Conservation (phyloP, 441 rosid genomes). For the Arabidopsis hybrid region DNA sequence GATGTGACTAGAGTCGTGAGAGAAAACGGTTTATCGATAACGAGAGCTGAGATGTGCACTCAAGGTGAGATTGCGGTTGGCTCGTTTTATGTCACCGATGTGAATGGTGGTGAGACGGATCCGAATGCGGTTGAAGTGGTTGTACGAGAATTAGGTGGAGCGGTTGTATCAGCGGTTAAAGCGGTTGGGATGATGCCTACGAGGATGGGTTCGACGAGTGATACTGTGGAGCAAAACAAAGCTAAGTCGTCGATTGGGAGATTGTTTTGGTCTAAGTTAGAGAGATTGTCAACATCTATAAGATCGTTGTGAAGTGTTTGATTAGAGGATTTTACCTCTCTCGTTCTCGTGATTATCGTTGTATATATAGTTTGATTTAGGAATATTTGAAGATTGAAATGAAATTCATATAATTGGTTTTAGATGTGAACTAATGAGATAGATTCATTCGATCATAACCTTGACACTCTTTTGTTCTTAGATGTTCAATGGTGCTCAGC, state of each 20-base stretch:
- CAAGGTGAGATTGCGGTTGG: conserved; percentile 66
- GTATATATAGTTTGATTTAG: conserved; percentile 22
- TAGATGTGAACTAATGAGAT: neutral
- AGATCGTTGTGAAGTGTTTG: conserved; percentile 46
- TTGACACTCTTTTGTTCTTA: neutral
- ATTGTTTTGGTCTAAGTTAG: conserved; percentile 77
- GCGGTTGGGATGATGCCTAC: conserved; percentile 45
- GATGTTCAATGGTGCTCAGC: neutral
- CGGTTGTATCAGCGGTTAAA: conserved; percentile 59
- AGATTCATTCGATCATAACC: neutral
- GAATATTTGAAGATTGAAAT: conserved; percentile 5
- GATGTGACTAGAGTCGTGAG: conserved; percentile 71
- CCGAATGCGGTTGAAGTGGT: conserved; percentile 53
- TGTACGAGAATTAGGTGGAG: conserved; percentile 66
- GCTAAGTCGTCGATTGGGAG: conserved; percentile 66
- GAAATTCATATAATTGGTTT: neutral
- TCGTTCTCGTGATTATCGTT: conserved; percentile 6
- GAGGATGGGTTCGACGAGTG: conserved; percentile 45
- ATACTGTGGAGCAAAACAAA: conserved; percentile 45
- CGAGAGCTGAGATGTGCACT: conserved; percentile 64
- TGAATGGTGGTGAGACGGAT: conserved; percentile 62
- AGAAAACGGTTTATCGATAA: conserved; percentile 74
- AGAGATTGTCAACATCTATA: conserved; percentile 65
- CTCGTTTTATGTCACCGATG: conserved; percentile 71
- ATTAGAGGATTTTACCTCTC: neutral